Conservation (phyloP, 179 eudicot genomes). For the Spergularia azorica region DNA sequence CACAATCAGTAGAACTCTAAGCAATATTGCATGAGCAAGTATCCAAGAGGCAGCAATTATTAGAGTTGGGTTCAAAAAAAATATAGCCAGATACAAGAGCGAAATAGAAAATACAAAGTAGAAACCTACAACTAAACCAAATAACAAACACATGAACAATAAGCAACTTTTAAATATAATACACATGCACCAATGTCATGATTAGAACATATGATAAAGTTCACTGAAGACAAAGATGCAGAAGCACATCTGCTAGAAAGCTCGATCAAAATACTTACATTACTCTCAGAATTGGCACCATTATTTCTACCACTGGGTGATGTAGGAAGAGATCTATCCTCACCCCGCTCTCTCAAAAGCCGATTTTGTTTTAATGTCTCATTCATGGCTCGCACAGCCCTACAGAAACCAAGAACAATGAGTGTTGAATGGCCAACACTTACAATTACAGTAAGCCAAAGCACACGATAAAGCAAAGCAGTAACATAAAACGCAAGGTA, state of each 20-base stretch:
- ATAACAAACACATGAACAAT: not conserved
- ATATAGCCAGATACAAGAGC: not conserved
- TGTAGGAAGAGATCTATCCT: slow-evolving; percentile 50
- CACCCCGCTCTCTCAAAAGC: slow-evolving; percentile 62
- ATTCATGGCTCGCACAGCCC: slow-evolving; percentile 98
- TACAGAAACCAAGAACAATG: slow-evolving; percentile 23
- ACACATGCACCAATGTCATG: not conserved
- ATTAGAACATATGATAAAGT: not conserved
- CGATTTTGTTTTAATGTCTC: slow-evolving; percentile 93
- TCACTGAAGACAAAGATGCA: not conserved
- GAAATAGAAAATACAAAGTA: not conserved
- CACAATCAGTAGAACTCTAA: not conserved
- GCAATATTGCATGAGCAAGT: not conserved
- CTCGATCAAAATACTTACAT: slow-evolving; percentile 44
- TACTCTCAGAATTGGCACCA: slow-evolving; percentile 46
- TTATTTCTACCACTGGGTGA: slow-evolving; percentile 46
- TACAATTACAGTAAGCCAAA: not conserved
- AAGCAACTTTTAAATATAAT: not conserved
- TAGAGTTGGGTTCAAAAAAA: not conserved
- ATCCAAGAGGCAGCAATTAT: not conserved
- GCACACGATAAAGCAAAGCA: not conserved
- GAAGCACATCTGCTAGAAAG: not conserved
- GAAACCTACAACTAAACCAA: not conserved
- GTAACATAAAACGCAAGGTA: not conserved
- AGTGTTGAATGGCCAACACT: not conserved